Base-by-base conservation (phyloP, 345 rosid genomes). In the Eucalyptus polyanthemos region DNA sequence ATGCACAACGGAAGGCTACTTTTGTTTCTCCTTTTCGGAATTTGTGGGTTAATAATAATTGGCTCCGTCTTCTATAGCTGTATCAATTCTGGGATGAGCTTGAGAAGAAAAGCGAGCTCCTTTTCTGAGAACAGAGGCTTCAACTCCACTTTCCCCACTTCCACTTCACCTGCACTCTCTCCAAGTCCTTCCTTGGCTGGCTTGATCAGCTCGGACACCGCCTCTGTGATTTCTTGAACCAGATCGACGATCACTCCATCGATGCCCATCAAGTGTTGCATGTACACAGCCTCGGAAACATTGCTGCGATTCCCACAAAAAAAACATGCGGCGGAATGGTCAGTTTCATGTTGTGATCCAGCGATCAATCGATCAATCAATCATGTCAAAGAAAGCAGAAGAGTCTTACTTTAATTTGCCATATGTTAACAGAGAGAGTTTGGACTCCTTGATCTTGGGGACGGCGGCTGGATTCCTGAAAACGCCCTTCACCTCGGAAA, bases 181-280 rank as follows among this genome's bases (percentile, higher is more conserved):
- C 51, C 90, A 12, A n/a, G 80, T 50, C 44, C 88, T 7, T 29
- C 86, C 87, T 89, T 88, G 9, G 91, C 51, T 25, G 97, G 95
- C 91, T 89, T 91, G 81, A 96, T 92, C 97, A 96, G 88, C 81
- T 93, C 95, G 7, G 92, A 54, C 34, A 97, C 96, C 0, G 96
- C 94, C 89, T 95, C 94, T 7, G 99, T 92, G 34, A 97, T 96
- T 91, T 98, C 99, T 50, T 93, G 91, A 69, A 97, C 99, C 69
- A 95, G 87, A 92, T 98, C 99, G 8, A 97, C 97, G 16, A 98
- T 96, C 89, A 98, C 99, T 87, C 99, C 98, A 34, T 97, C 96
- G 44, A 96, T 91, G 10, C 99, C 98, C 99, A 98, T 98, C 93
- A 97, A 86, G 90, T 98, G 92, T 89, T 98, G 99, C 96, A 97